Evolutionary conservation across 441 rosid genomes (phyloP), one percentile per base, ranked within the genome.

Genomic region (Melastoma candidum): DNA sequence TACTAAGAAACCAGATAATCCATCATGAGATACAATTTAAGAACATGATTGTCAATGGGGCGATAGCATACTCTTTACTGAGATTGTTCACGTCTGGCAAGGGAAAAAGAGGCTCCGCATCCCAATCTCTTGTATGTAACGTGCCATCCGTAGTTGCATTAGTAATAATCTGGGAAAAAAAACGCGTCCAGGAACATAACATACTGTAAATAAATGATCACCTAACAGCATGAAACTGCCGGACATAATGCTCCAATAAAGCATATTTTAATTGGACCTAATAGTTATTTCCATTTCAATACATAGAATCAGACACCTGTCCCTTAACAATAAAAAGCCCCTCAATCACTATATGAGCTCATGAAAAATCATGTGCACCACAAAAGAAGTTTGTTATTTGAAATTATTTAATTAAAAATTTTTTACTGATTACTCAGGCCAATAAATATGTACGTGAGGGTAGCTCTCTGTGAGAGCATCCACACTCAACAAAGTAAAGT

Each of bases 121-220:
- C 97, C 97, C 97, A 93, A 62, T 93, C 95, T 57, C 78, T 80
- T n/a, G 84, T 78, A 65, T 73, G 47, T 39, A 93, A 81, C 44
- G 94, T 81, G 14, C 87, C 77, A 72, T 89, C 95, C 64, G 75
- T 73, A 46, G 73, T 85, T 63, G 97, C 96, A 53, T 72, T 81
- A 3, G 77, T 81, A 76, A 89, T 85, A 48, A 89, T 75, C 97
- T 93, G 79, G 41, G 22, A 17, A 17, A 17, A 17, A 17, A 17
- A 17, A 17, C 22, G 22, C 22, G 22, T 17, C 2, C 25, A 63
- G 2, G 6, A 44, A 49, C 44, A 39, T 4, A 39, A 57, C 27
- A 57, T 17, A 17, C 22, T 17, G 45, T 24, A 43, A 13, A 45
- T 10, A 5, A 17, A 54, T 25, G 36, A 57, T 22, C 12, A 47